phyloP scores from a whole-genome alignment of 169 alveolate genomes.

The Hammondia hammondi region DNA sequence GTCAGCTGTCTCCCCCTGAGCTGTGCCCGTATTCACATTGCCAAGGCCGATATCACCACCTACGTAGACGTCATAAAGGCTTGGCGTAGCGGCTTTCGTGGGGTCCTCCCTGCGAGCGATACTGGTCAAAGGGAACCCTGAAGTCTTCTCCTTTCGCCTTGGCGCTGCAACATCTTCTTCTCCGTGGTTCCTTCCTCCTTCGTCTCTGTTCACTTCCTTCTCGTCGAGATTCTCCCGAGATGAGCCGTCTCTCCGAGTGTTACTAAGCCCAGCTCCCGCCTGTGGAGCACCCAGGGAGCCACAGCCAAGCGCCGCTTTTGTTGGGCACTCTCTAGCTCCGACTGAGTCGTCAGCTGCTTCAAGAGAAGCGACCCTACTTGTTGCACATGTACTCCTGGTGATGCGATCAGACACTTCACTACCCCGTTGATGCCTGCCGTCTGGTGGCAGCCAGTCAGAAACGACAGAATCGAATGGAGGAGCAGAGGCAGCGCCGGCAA shows the following conservation, averaged over 20 bases:
- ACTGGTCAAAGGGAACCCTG: too few species aligned
- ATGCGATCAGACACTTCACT: not conserved
- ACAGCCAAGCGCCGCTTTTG: not conserved
- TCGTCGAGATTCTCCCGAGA: not conserved
- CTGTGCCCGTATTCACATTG: not conserved
- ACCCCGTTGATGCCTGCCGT: not conserved
- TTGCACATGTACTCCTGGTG: not conserved
- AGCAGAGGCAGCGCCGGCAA: not conserved
- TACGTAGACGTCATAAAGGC: too few species aligned
- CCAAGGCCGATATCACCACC: not conserved
- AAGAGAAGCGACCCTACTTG: not conserved
- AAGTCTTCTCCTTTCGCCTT: too few species aligned
- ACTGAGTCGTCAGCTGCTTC: not conserved
- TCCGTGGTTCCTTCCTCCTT: not conserved
- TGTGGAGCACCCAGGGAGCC: not conserved
- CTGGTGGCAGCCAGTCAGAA: not conserved
- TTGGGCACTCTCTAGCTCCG: not conserved
- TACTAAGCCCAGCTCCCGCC: not conserved
- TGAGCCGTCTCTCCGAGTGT: not conserved
- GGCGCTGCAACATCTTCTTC: not conserved
- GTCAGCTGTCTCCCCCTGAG: not conserved
- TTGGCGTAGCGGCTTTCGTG: too few species aligned
- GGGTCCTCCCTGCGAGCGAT: too few species aligned
- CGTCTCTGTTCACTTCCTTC: not conserved
- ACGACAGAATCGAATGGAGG: not conserved